phyloP scores from a whole-genome alignment of 2,329 filamentous ascomycete genomes.

The Neonectria magnoliae region DNA sequence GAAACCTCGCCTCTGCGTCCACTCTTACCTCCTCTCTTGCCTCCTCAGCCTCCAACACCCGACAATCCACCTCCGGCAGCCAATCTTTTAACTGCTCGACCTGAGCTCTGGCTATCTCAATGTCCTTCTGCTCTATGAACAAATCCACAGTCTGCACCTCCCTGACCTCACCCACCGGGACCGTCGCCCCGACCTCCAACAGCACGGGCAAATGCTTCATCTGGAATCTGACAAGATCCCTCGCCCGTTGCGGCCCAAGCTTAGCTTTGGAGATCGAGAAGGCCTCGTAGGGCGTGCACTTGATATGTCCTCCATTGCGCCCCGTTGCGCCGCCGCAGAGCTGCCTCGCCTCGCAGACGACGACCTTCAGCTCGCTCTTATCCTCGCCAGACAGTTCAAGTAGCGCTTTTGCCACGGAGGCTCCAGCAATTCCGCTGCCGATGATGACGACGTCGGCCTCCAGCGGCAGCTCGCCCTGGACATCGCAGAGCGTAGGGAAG shows the following conservation, averaged over 20 bases:
- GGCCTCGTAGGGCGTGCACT: constrained; percentile 55
- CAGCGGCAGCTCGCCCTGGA: constrained; percentile 46
- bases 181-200: constrained; percentile 49
- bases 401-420: constrained; percentile 42
- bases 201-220: constrained; percentile 53
- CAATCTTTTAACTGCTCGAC: constrained; percentile 48
- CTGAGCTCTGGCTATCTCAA: constrained; percentile 44
- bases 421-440: constrained; percentile 65
- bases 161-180: constrained; percentile 53
- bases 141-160: constrained; percentile 60
- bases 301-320: constrained; percentile 63
- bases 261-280: constrained; percentile 48
- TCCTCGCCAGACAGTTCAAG: constrained; percentile 37
- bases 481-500: constrained; percentile 52
- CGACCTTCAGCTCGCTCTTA: constrained; percentile 41
- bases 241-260: constrained; percentile 51
- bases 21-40: constrained; percentile 45
- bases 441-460: constrained; percentile 61
- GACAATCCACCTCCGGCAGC: constrained; percentile 53
- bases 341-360: constrained; percentile 62
- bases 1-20: background rate
- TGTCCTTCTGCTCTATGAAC: constrained; percentile 51
- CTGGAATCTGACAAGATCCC: constrained; percentile 55
- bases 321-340: constrained; percentile 63
- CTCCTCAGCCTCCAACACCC: constrained; percentile 47